Percentiles rank a stretch among this genome's conserved stretches.
phyloP scores from a whole-genome alignment of 2,329 filamentous ascomycete species.

The Penicillium sp. region DNA sequence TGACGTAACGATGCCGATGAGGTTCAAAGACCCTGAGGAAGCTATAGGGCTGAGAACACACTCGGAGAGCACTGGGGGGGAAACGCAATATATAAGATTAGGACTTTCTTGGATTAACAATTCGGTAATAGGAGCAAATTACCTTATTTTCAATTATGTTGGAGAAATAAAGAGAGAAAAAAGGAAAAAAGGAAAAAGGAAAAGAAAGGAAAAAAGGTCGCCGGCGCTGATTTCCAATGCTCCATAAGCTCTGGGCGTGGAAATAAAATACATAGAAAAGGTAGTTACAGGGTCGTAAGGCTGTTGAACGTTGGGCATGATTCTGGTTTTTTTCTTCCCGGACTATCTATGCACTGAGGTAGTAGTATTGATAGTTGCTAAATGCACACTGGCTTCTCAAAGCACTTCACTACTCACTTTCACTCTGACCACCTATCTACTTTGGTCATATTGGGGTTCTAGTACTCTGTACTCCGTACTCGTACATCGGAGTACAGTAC shows the following conservation, averaged over 20 bases:
- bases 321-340: too few species aligned
- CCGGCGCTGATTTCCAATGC: constrained; percentile 20
- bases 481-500: not conserved
- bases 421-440: too few species aligned
- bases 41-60: constrained; percentile 21
- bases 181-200: constrained; percentile 6
- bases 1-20: constrained; percentile 23
- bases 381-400: too few species aligned
- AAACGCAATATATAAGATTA: constrained; percentile 16
- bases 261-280: constrained; percentile 17
- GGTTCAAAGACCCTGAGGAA: not conserved
- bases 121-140: not conserved
- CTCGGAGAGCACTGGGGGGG: not conserved
- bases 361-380: too few species aligned
- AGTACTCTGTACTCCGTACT: not conserved
- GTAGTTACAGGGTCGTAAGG: not conserved
- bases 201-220: constrained; percentile 8
- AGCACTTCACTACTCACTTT: too few species aligned
- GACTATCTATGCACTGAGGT: not conserved
- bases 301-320: not conserved
- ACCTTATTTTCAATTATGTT: not conserved
- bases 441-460: not conserved
- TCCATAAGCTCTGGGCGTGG: constrained; percentile 25
- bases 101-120: not conserved
- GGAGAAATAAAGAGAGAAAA: not conserved